Base-by-base conservation (phyloP, 257 asterid genomes). In the Nicotiana tomentosiformis region DNA sequence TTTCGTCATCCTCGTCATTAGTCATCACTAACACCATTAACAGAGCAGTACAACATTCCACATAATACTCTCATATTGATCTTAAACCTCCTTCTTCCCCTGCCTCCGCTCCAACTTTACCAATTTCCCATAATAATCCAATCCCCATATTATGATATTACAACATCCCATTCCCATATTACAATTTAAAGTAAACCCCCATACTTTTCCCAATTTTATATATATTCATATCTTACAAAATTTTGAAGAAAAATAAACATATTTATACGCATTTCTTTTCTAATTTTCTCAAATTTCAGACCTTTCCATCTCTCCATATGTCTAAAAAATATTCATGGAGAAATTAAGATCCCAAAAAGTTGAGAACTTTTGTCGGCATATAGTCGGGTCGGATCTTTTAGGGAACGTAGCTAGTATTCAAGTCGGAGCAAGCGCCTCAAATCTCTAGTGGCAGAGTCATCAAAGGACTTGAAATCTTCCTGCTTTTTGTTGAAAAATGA, bases 361-460 rank as follows among this genome's bases (percentile, higher is more conserved):
- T n/a, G 26, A 26, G 4, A 15, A 20, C 15, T 18, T 7, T 4
- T 26, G 18, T 70, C n/a, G 14, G 33, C 35, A 70, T 11, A 11
- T n/a, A 14, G 0, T 72, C 62, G 16, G 77, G 57, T 69, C 62
- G 62, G 78, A 17, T 70, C 58, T 72, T 70, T 20, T 4, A 72
- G 78, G 80, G 37, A 26, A 26, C 61, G 39, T 20, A 26, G 14
- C 2, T 74, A 77, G 72, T 39, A 77, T 64, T 86, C 89, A 32
- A 86, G 89, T 11, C 89, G 86, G 67, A 90, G 89, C 87, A 87
- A 77, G 15, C 90, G 92, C 86, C 90, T 87, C 82, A 88, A 78
- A 78, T 85, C 88, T 82, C 91, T 83, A 5, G 87, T 82, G 26
- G 98, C 99, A 1, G 90, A 88, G 74, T 92, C 90, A 1, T 91